Base-by-base conservation (phyloP, 2,329 filamentous ascomycete species). In the Zymoseptoria crescenta region DNA sequence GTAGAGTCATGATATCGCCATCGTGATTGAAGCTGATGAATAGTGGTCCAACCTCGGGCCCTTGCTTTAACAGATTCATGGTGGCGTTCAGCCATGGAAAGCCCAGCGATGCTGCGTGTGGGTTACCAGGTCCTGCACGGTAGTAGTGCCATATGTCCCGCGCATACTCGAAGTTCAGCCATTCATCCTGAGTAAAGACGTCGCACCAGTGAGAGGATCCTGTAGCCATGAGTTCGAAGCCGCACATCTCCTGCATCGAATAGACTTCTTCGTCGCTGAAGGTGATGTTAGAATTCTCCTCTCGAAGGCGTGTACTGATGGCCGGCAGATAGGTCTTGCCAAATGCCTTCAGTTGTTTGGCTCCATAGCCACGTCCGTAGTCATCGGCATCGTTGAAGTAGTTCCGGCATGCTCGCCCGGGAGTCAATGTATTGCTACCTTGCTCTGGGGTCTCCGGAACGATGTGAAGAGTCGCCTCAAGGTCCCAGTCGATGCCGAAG, bases 11-110 rank as follows among this genome's bases (percentile, higher is more conserved):
- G 21, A 85, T 81, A 60, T 84, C 82, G 35, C 80, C 81, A 63
- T 85, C 82, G 59, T 85, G 82, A 3, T 81, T 82, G 64, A 85
- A 85, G 67, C 79, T 84, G 63, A 84, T 79, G 66, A 82, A 85
- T 16, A 83, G 67, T 1, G 74, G 71, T 2, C 80, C 81, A 13
- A 72, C 74, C 6, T 70, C 68, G 0, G 80, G 78, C 48, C 77
- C 68, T 4, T 71, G 64, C 3, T 45, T 52, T 58, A 85, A 69
- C 41, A 84, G 67, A 52, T 76, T 72, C 6, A 76, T 73, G 0
- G 81, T 84, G 3, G 81, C 81, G 67, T 84, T 83, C 52, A 85
- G 64, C 79, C 80, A 85, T 8, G 83, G 68, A 77, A 76, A 81
- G 2, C 83, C 83, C 80, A 84, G 81, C 1, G 75, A 72, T 5